Evolutionary conservation across 768 basidiomycete species (phyloP).

Genomic region (Leccinum subtestaceum): DNA sequence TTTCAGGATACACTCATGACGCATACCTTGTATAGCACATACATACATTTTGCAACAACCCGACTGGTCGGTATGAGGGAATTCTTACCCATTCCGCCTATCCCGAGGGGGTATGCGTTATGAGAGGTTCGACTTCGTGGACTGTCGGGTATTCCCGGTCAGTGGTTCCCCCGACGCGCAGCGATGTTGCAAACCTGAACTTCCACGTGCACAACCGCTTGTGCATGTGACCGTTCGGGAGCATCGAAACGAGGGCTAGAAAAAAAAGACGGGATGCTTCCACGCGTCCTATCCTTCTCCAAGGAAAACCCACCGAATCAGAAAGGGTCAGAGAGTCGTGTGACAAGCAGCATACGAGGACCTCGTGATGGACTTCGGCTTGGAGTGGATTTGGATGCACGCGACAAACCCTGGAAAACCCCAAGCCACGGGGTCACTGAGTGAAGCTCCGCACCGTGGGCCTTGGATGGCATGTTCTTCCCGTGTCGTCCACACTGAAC

Average conservation of each 20-base stretch:
- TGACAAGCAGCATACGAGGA: conserved; percentile 4
- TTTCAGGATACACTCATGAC: background rate
- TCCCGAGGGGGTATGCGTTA: background rate
- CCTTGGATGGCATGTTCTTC: conserved; percentile 12
- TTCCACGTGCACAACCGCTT: background rate
- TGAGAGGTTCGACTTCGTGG: background rate
- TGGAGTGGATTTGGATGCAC: background rate
- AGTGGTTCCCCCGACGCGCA: background rate
- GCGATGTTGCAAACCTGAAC: background rate
- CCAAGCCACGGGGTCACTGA: conserved; percentile 1
- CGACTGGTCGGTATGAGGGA: too few species aligned
- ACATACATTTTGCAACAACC: too few species aligned
- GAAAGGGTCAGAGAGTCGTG: conserved; percentile 18
- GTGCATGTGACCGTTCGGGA: background rate
- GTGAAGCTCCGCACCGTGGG: background rate
- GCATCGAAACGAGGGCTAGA: background rate
- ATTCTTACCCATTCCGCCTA: too few species aligned
- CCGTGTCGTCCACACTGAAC: conserved; percentile 10
- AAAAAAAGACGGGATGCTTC: background rate
- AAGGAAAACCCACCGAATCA: background rate
- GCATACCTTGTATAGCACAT: too few species aligned
- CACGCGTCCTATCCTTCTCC: background rate
- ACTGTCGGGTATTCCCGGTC: background rate
- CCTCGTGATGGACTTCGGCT: conserved; percentile 4
- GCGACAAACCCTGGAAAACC: conserved; percentile 6